Base-by-base conservation (phyloP, 495 filamentous ascomycete species). In the Pseudotulostoma volvatum region DNA sequence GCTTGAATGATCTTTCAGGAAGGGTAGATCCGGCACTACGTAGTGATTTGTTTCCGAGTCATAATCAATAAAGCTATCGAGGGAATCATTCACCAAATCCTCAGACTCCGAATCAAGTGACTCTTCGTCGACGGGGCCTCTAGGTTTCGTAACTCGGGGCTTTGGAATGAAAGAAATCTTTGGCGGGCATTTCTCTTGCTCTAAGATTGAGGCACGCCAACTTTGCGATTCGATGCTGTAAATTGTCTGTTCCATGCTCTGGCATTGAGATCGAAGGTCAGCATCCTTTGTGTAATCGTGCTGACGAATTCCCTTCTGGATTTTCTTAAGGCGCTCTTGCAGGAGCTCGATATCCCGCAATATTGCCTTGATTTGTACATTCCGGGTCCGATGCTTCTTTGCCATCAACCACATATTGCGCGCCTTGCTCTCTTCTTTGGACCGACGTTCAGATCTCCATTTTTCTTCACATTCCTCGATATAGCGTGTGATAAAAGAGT, bases 191-290 rank as follows among this genome's bases (percentile, higher is more conserved):
- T 38, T 46, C 1, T 63, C 53, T 16, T 57, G 56, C 39, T 65
- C 50, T 15, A 84, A 60, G 1, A 77, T 33, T 2, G 44, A 47
- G 13, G 78, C 57, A 34, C 60, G 64, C 72, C 74, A 84, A 17
- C 48, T 51, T 4, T 60, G 44, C 16, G 71, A 53, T 50, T 71
- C 68, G 7, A 61, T 68, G 23, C 76, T 63, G 18, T 64, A 67
- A n/a, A 93, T 52, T 4, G 63, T 82, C 3, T 50, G 46, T 33
- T 84, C 70, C 52, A 92, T 51, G 31, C 57, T 65, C n/a, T 50
- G 46, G 34, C 70, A 71, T 40, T 68, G 68, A n/a, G 55, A 54
- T 13, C 53, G 44, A 9, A 88, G 44, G 17, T 70, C 54, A 1
- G 44, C 38, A 7, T 50, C 46, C 15, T 60, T 65, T 0, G 41